phyloP scores from a whole-genome alignment of 257 asterid species.

The Plantago elongata region DNA sequence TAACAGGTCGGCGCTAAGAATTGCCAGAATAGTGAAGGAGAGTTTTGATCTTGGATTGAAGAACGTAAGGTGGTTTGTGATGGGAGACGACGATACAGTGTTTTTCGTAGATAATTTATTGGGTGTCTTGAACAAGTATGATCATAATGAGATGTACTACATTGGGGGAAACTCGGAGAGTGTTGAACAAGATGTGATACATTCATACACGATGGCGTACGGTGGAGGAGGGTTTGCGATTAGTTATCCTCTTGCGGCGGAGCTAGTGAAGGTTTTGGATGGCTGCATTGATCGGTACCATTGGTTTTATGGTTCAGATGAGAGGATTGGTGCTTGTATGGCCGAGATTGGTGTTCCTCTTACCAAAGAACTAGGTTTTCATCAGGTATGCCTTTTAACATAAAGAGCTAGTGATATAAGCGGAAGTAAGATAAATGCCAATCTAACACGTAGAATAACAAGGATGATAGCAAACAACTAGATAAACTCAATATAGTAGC shows the following conservation, averaged over 20 bases:
- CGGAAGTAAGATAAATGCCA: too few relatives aligned
- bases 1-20: slow-evolving; percentile 36
- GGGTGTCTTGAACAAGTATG: slow-evolving; percentile 47
- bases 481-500: too few relatives aligned
- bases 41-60: slow-evolving; percentile 43
- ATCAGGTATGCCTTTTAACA: slow-evolving; percentile 90
- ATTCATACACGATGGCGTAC: slow-evolving; percentile 67
- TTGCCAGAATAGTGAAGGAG: slow-evolving; percentile 72
- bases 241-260: slow-evolving; percentile 72
- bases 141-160: slow-evolving; percentile 59
- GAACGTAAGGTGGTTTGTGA: slow-evolving; percentile 76
- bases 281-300: slow-evolving; percentile 76
- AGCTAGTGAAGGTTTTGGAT: slow-evolving; percentile 56
- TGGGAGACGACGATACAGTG: slow-evolving; percentile 96
- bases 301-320: slow-evolving; percentile 70
- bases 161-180: slow-evolving; percentile 83
- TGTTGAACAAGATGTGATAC: slow-evolving; percentile 66
- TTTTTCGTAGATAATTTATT: slow-evolving; percentile 69
- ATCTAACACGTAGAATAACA: too few relatives aligned
- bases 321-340: slow-evolving; percentile 60
- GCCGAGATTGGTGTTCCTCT: slow-evolving; percentile 70
- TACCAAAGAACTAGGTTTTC: slow-evolving; percentile 77
- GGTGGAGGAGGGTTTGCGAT: slow-evolving; percentile 96
- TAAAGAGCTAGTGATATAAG: too few relatives aligned
- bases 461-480: too few relatives aligned